Conservation (phyloP, 371 early-diverging fungal species). For the Sporodiniella umbellata region DNA sequence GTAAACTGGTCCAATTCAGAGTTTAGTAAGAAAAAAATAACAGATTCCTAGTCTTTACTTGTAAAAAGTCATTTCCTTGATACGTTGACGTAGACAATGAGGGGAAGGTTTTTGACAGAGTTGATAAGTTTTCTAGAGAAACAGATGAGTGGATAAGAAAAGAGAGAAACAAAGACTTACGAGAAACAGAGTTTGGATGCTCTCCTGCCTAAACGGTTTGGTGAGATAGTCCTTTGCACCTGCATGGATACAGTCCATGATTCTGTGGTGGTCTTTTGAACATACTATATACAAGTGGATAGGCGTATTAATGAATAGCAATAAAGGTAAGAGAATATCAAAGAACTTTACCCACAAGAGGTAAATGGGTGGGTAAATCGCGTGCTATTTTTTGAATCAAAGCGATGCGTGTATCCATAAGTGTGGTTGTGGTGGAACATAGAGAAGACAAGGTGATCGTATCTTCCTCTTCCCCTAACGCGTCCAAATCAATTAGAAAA, state of each 20-base stretch:
- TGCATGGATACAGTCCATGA: conserved; percentile 50
- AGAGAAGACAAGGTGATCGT: neutral
- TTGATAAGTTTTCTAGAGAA: conserved; percentile 13
- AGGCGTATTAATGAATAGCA: no score
- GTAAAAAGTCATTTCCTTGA: conserved; percentile 21
- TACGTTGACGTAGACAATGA: conserved; percentile 8
- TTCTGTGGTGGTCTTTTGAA: conserved; percentile 28
- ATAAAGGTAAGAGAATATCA: no score
- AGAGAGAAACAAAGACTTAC: conserved; percentile 23
- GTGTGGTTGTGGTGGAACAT: neutral
- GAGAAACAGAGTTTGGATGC: conserved; percentile 53
- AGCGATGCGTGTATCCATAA: no score
- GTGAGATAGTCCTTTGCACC: conserved; percentile 55
- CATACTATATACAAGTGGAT: no score
- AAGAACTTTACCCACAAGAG: conserved; percentile 13
- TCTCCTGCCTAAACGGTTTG: conserved; percentile 49
- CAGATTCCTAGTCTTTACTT: conserved; percentile 1
- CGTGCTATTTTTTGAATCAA: conserved; percentile 9
- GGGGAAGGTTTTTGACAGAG: neutral
- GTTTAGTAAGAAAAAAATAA: conserved; percentile 11
- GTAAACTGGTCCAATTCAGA: neutral
- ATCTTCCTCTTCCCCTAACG: conserved; percentile 2
- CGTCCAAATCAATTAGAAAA: conserved; percentile 25
- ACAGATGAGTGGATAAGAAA: neutral
- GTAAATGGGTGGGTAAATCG: conserved; percentile 12